Percentiles rank a stretch among this genome's conserved stretches.
Evolutionary conservation across 1,139 yeast species (phyloP).

Genomic region (Taphrina confusa): DNA sequence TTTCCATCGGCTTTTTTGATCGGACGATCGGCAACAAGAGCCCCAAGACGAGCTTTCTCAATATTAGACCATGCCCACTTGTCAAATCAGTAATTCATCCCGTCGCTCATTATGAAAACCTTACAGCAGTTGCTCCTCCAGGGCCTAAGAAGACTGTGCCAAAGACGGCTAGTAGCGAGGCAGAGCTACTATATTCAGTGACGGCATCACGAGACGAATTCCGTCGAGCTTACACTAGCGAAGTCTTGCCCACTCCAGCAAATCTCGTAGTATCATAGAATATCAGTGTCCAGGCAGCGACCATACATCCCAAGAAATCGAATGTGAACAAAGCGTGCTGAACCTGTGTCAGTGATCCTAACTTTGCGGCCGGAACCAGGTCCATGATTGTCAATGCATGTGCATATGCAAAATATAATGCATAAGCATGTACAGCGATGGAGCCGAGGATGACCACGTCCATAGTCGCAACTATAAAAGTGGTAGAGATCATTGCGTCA

Average conservation of each 20-base stretch:
- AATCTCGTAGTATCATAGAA: conserved; percentile 29
- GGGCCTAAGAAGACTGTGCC: conserved; percentile 31
- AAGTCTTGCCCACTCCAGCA: conserved; percentile 23
- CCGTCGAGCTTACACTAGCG: conserved; percentile 2
- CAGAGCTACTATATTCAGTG: neutral
- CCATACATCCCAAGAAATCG: conserved; percentile 25
- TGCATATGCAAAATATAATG: conserved; percentile 9
- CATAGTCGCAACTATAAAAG: conserved; percentile 19
- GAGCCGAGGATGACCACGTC: conserved; percentile 21
- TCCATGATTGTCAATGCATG: neutral
- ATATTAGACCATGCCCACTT: conserved; percentile 32
- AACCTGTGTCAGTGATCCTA: conserved; percentile 8
- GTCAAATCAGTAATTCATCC: neutral
- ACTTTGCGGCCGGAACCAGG: conserved; percentile 4
- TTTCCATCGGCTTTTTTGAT: neutral
- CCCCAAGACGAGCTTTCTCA: conserved; percentile 29
- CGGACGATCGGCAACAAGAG: conserved; percentile 26
- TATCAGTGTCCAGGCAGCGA: conserved; percentile 26
- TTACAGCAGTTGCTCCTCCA: conserved; percentile 28
- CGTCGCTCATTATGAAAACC: neutral
- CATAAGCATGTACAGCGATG: conserved; percentile 16
- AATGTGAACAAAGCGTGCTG: conserved; percentile 12
- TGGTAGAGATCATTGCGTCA: conserved; percentile 32
- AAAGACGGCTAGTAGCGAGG: conserved; percentile 14
- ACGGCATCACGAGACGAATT: too few relatives aligned